Evolutionary conservation across 129 eudicot genomes (phyloP), one percentile per base, ranked within the genome.

Genomic region (Helianthus tuberosus): DNA sequence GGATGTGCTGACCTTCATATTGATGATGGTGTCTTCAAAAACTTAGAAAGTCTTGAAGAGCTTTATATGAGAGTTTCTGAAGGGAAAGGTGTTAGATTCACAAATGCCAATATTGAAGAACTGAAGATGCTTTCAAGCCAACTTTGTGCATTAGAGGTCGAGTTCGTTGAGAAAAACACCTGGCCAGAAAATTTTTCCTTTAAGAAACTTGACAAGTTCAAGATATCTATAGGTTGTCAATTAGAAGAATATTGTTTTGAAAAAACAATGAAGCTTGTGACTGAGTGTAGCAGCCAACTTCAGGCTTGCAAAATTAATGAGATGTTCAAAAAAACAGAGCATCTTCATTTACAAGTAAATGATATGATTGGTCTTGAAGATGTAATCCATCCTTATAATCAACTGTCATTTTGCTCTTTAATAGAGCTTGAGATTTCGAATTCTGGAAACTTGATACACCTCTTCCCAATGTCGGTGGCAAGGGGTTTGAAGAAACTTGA

Each of bases 21-120:
- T 36, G 73, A 51, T 48, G 59, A 69, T 12, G 73, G 73, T 29
- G 73, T 50, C n/a, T 69, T 69, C 13, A 29, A 32, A 50, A 69
- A 32, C 0, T 29, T 69, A 20, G n/a, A 13, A 2, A 7, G 8
- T 2, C 73, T 69, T 69, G 73, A 69, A 69, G 73, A 69, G 50
- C 63, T 69, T 5, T 69, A 69, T 35, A 52, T 69, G 74, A 15
- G 36, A 5, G 32, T 15, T 32, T 41, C 2, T 4, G 5, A 2
- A 0, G 0, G 4, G 10, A 9, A 27, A 2, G 3, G 9, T 0
- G 10, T 71, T 71, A 55, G 66, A n/a, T 72, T 72, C 15, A 57
- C 67, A 6, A 5, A 71, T 20, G 4, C 23, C 6, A 57, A 41
- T 4, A 1, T 5, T 13, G 55, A 13, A 6, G 76, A 72, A 12